A percentile compares a stretch with the other conserved stretches of the same genome.
These are phyloP conservation scores for Thermomucor indicae-seudaticae DNA, from an alignment of 371 early-diverging fungal species.

Conservation along the genomic window DNA sequence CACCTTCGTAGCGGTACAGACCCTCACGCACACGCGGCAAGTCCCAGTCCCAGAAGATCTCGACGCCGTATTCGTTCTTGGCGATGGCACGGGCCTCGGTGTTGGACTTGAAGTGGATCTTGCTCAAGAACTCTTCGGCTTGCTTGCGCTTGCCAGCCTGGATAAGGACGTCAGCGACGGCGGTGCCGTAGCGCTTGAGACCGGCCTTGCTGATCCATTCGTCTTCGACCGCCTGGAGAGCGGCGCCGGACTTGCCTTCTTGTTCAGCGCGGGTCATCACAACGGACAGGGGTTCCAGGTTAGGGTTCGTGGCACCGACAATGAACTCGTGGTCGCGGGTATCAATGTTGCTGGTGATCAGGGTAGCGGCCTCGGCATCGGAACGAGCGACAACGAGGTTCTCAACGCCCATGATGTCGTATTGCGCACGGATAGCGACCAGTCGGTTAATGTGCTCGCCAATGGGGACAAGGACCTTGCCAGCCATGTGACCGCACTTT, in stretches of 20 bases:
- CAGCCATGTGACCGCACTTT: conserved; percentile 99
- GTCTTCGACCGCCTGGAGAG: conserved; percentile 81
- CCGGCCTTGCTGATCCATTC: conserved; percentile 86
- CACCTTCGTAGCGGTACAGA: conserved; percentile 93
- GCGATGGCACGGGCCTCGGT: conserved; percentile 81
- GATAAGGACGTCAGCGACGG: conserved; percentile 77
- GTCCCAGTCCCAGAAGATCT: conserved; percentile 92
- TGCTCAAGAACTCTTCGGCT: conserved; percentile 49
- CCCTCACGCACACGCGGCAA: conserved; percentile 93
- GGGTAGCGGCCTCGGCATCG: conserved; percentile 97
- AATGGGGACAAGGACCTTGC: conserved; percentile 96
- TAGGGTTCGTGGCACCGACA: conserved; percentile 86
- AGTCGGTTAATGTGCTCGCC: conserved; percentile 97
- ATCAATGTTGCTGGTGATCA: conserved; percentile 95
- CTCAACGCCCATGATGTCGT: conserved; percentile 98
- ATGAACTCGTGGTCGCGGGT: conserved; percentile 96
- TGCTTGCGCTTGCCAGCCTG: conserved; percentile 38
- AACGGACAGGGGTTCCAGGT: conserved; percentile 67
- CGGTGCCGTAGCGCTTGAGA: conserved; percentile 79
- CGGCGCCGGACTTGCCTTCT: conserved; percentile 71
- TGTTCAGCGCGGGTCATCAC: conserved; percentile 81
- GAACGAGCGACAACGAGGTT: conserved; percentile 93
- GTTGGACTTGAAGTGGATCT: conserved; percentile 70
- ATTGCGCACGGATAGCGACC: conserved; percentile 94
- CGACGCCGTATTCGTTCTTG: conserved; percentile 71